phyloP scores from a whole-genome alignment of 2,329 filamentous ascomycete genomes.

The Hortaea werneckii region DNA sequence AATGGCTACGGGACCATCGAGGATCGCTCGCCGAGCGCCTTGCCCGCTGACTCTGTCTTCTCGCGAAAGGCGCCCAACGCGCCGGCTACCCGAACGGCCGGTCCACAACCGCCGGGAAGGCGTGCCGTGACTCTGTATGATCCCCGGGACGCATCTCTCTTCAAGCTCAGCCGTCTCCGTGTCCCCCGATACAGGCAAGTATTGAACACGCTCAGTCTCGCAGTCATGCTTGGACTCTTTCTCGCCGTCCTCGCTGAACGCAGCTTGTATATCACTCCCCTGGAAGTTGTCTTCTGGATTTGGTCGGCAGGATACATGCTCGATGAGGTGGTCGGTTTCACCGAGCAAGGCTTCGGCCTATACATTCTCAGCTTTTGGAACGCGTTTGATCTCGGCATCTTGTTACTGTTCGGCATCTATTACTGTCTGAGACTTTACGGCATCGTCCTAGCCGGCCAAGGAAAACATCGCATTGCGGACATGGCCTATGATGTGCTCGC shows the following conservation, averaged over 20 bases:
- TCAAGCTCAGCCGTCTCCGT: slow-evolving; percentile 82
- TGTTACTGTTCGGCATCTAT: slow-evolving; percentile 76
- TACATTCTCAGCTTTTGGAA: slow-evolving; percentile 99
- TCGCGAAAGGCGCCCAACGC: slow-evolving; percentile 19
- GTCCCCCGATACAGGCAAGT: slow-evolving; percentile 89
- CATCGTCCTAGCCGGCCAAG: slow-evolving; percentile 66
- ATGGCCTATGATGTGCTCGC: slow-evolving; percentile 92
- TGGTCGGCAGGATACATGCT: slow-evolving; percentile 97
- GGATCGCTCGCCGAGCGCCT: slow-evolving; percentile 14
- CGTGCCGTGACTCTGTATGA: slow-evolving; percentile 82
- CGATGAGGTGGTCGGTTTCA: slow-evolving; percentile 91
- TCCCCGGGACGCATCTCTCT: slow-evolving; percentile 76
- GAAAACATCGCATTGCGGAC: slow-evolving; percentile 59
- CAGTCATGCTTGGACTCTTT: slow-evolving; percentile 74
- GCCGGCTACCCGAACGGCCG: slow-evolving; percentile 8
- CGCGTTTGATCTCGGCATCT: slow-evolving; percentile 82
- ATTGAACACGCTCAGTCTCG: slow-evolving; percentile 78
- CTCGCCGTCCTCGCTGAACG: slow-evolving; percentile 68
- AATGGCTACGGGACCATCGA: slow-evolving; percentile 31
- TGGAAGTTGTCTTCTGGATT: slow-evolving; percentile 92
- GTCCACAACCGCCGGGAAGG: slow-evolving; percentile 35
- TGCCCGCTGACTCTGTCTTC: slow-evolving; percentile 22
- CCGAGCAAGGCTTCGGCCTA: slow-evolving; percentile 88
- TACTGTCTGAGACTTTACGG: slow-evolving; percentile 84
- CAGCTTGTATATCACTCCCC: slow-evolving; percentile 67